Evolutionary conservation across 805 yeast genomes (phyloP), one percentile per base, ranked within the genome.

Genomic region (Monosporozyma aerobia): DNA sequence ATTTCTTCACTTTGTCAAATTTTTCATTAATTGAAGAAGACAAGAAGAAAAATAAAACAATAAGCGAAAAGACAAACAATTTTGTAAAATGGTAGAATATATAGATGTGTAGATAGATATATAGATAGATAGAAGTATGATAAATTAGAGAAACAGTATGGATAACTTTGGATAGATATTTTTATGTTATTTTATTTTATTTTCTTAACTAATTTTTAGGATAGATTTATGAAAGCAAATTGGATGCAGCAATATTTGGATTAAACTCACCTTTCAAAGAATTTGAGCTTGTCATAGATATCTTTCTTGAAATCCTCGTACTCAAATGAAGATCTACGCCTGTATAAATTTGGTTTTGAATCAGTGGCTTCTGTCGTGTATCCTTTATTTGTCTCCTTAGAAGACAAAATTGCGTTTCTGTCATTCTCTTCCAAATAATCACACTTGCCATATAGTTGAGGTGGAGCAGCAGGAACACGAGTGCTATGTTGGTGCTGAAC

Each of bases 301-400:
- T 64, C 68, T 51, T 65, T 65, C 53, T 65, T 67, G 55, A 57
- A 65, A 48, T 67, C 70, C 49, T 67, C 70, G 47, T 49, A 61
- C 47, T 59, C 60, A 33, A 66, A 62, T 11, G 68, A 64, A 5
- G 67, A 60, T 45, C 54, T 59, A 44, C 69, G 59, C 41, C 53
- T 58, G 53, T 19, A 48, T 48, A 51, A 25, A n/a, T 32, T 23
- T 32, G 51, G 51, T 13, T 41, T 49, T 29, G 27, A n/a, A 57
- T 53, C 11, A 13, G 8, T 43, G 39, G 44, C 51, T 47, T 23
- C 29, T 16, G 25, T 33, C n/a, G 27, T 29, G 14, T 32, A 32
- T 8, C 25, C 35, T 22, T 30, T 22, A 43, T 19, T 30, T 22
- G 10, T 23, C 13, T 32, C 48, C 13, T 19, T 32, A 7, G n/a